Evolutionary conservation across 2,329 filamentous ascomycete species (phyloP), one percentile per base, ranked within the genome.

Genomic region (Fusarium subtropicale): DNA sequence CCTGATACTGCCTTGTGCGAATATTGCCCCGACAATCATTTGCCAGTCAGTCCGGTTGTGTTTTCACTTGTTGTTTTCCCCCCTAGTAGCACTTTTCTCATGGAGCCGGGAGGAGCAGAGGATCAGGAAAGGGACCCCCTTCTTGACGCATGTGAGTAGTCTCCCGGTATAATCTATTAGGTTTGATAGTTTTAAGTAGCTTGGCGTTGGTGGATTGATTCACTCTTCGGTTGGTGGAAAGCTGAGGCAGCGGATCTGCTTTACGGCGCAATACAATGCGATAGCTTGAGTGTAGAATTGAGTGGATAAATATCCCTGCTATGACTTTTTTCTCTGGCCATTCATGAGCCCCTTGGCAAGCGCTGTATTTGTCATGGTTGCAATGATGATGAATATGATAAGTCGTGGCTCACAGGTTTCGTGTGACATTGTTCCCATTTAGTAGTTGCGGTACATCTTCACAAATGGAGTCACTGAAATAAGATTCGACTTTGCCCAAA

Each of bases 171-270:
- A 44, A 4, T 44, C 26, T 24, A 26, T 64, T 64, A 60, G 39
- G 53, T 64, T 70, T 68, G 60, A 65, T 61, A 47, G 53, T 69
- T 66, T 73, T 67, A 60, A 59, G 69, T 64, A 75, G 72, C 71
- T 75, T 58, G 73, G 73, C 73, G 73, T 75, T 75, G 66, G 66
- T 69, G 64, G 71, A 72, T 67, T 62, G 66, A 72, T 66, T 69
- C 64, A 64, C 62, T 68, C 63, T 51, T 50, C 59, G 53, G 55
- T 56, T 41, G 51, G 52, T 54, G 42, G 56, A 52, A 52, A 55
- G 48, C 50, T 31, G 45, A 69, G 48, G 60, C 56, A 54, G 56
- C 42, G 30, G 52, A 38, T 54, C 50, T 68, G 57, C 53, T 62
- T 69, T 50, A 68, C 46, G 59, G 62, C 61, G 50, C 52, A 61